Evolutionary conservation across 1,284 basidiomycete genomes (phyloP).

Genomic region (Phylloboletellus chloephorus): DNA sequence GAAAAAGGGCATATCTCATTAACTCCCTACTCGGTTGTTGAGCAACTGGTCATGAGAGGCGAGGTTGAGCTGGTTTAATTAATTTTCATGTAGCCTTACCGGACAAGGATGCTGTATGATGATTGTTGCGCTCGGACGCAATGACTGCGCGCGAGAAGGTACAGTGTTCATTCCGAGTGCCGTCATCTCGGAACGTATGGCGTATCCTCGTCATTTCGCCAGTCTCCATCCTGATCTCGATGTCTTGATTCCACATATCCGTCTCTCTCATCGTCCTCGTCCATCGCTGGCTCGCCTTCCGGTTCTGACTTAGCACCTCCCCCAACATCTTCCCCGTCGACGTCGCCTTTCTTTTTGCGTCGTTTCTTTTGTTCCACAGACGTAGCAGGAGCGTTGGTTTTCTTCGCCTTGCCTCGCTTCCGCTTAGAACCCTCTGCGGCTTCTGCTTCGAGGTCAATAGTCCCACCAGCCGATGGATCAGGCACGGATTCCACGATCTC

Average conservation of each 20-base stretch:
- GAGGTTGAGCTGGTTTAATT: constrained; percentile 66
- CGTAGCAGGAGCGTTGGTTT: constrained; percentile 33
- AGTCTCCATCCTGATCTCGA: constrained; percentile 25
- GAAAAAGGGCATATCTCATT: constrained; percentile 66
- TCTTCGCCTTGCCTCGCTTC: constrained; percentile 53
- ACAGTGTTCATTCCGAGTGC: constrained; percentile 3
- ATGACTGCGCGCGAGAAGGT: constrained; percentile 4
- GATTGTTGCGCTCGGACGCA: constrained; percentile 1
- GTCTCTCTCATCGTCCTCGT: constrained; percentile 34
- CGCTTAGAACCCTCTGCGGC: constrained; percentile 45
- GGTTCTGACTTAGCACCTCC: constrained; percentile 27
- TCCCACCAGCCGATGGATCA: constrained; percentile 81
- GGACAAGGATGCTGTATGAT: constrained; percentile 10
- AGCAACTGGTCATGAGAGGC: constrained; percentile 61
- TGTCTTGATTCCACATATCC: constrained; percentile 18
- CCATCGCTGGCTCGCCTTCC: constrained; percentile 32
- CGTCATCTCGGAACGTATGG: constrained; percentile 32
- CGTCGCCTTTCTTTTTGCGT: constrained; percentile 39
- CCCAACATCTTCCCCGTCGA: constrained; percentile 31
- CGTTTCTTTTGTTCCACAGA: constrained; percentile 35
- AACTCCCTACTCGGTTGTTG: constrained; percentile 64
- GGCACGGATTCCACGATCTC: constrained; percentile 89
- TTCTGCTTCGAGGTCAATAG: constrained; percentile 64
- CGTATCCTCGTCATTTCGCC: constrained; percentile 29
- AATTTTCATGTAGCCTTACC: constrained; percentile 19